phyloP scores from a whole-genome alignment of 164 flowering plant species.

The Santalum album region DNA sequence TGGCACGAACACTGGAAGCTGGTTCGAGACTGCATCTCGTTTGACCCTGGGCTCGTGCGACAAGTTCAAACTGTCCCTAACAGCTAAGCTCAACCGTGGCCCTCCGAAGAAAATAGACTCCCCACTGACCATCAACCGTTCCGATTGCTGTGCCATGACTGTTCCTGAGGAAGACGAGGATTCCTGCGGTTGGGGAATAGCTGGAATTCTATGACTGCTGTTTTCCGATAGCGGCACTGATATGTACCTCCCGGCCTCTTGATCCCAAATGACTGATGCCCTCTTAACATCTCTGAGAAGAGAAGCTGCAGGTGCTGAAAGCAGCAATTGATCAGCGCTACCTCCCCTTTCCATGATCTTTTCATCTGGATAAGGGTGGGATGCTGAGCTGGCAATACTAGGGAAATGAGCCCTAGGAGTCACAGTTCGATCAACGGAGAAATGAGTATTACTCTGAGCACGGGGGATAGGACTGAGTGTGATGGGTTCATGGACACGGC shows the following conservation, averaged over 20 bases:
- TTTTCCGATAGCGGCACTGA: conserved; percentile 58
- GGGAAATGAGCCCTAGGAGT: conserved; percentile 23
- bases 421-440: conserved; percentile 25
- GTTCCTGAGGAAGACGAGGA: conserved; percentile 24
- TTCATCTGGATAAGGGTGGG: conserved; percentile 39
- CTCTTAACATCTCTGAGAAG: conserved; percentile 64
- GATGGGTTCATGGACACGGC: conserved; percentile 66
- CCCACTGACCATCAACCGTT: conserved; percentile 64
- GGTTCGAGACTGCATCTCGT: conserved; percentile 53
- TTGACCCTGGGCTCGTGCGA: conserved; percentile 41
- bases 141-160: conserved; percentile 37
- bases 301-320: conserved; percentile 40
- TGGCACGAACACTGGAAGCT: conserved; percentile 77
- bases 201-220: conserved; percentile 26
- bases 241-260: conserved; percentile 86
- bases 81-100: conserved; percentile 54
- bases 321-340: conserved; percentile 35
- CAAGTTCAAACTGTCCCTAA: conserved; percentile 24
- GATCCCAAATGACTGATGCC: conserved; percentile 93
- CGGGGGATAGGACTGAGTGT: conserved; percentile 74
- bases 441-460: conserved; percentile 27
- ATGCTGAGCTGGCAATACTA: conserved; percentile 18
- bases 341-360: conserved; percentile 33
- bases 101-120: conserved; percentile 93
- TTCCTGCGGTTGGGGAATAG: conserved; percentile 24